Evolutionary conservation across 805 yeast species (phyloP).

Genomic region (Ogataea dorogensis): DNA sequence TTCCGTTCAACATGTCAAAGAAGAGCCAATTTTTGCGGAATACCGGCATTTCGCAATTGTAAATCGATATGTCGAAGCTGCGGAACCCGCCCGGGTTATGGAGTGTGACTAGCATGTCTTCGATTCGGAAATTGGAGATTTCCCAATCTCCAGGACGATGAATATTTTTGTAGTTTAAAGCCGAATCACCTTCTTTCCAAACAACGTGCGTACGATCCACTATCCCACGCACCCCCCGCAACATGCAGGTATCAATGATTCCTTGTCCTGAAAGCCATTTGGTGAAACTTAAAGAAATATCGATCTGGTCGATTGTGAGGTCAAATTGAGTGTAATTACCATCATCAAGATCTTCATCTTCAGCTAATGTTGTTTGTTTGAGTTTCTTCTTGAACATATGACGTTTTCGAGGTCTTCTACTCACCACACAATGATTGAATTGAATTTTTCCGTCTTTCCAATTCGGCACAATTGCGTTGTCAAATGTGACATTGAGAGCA

Average conservation of each 20-base stretch:
- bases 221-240: constrained; percentile 87
- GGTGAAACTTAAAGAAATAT: constrained; percentile 72
- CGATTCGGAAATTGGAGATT: constrained; percentile 75
- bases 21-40: constrained; percentile 92
- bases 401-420: constrained; percentile 64
- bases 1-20: constrained; percentile 82
- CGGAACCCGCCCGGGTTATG: constrained; percentile 79
- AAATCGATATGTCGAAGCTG: constrained; percentile 85
- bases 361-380: constrained; percentile 1
- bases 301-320: constrained; percentile 80
- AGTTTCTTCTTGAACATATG: constrained; percentile 32
- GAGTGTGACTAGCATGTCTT: constrained; percentile 80
- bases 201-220: constrained; percentile 85
- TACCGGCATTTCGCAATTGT: constrained; percentile 74
- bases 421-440: constrained; percentile 81
- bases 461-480: constrained; percentile 90
- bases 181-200: constrained; percentile 81
- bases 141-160: constrained; percentile 91
- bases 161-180: constrained; percentile 72
- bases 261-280: constrained; percentile 93
- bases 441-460: constrained; percentile 87
- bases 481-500: constrained; percentile 81
- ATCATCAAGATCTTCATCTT: constrained; percentile 55
- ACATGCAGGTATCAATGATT: constrained; percentile 72
- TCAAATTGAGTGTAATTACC: constrained; percentile 97